Evolutionary conservation across 495 filamentous ascomycete species (phyloP).

Genomic region (Daldinia decipiens): DNA sequence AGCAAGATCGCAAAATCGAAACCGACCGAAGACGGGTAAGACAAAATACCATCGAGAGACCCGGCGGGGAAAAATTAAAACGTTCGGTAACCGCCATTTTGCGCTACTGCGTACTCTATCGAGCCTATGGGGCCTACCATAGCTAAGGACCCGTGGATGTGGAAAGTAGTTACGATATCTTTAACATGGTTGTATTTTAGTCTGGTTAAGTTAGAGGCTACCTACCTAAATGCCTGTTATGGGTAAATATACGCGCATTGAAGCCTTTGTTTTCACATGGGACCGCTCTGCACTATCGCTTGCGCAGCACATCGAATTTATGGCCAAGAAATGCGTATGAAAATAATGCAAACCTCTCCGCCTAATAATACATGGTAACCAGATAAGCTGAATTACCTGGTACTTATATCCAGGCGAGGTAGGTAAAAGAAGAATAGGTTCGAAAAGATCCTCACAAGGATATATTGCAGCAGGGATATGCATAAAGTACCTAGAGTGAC

Average conservation of each 20-base stretch:
- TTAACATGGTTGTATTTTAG: background rate
- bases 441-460: background rate
- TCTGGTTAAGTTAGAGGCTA: too few relatives aligned
- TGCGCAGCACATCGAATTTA: background rate
- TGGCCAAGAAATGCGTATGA: background rate
- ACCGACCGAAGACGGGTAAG: background rate
- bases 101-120: constrained; percentile 5
- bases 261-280: background rate
- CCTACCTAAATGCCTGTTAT: too few relatives aligned
- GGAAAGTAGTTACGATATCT: background rate
- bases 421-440: background rate
- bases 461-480: background rate
- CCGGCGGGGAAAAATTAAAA: background rate
- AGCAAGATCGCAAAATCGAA: background rate
- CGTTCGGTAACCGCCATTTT: background rate
- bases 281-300: background rate
- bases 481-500: background rate
- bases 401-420: background rate
- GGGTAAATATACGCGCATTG: background rate
- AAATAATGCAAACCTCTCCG: background rate
- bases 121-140: background rate
- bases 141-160: background rate
- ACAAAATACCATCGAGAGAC: background rate
- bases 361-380: background rate
- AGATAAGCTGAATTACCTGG: background rate